A percentile compares a stretch with the other conserved stretches of the same genome.
Evolutionary conservation across 306 rosid genomes (phyloP).

Genomic region (Lathyrus aphaca): DNA sequence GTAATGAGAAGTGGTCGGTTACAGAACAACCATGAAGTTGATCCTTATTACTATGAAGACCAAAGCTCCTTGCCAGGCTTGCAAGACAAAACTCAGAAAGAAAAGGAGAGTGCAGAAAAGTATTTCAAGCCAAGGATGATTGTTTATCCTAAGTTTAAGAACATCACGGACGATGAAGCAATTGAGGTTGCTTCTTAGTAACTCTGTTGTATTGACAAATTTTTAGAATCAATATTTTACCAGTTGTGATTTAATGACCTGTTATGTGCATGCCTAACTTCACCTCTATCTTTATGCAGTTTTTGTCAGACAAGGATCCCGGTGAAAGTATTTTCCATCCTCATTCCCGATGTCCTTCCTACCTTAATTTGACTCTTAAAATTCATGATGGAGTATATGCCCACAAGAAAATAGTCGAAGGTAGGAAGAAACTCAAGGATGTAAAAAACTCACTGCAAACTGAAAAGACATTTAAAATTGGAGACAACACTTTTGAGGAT

Average conservation of each 20-base stretch:
- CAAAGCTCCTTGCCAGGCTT: constrained; percentile 74
- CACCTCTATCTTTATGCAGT: constrained; percentile 50
- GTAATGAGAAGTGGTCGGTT: constrained; percentile 82
- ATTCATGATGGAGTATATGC: constrained; percentile 94
- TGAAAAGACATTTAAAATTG: constrained; percentile 93
- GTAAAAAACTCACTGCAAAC: constrained; percentile 80
- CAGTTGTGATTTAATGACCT: constrained; percentile 15
- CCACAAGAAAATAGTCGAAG: constrained; percentile 93
- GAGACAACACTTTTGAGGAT: constrained; percentile 98
- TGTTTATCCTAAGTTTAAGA: constrained; percentile 95
- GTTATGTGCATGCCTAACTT: constrained; percentile 13
- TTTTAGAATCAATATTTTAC: constrained; percentile 9
- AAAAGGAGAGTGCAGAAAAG: constrained; percentile 87
- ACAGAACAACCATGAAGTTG: constrained; percentile 56
- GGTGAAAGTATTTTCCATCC: constrained; percentile 97
- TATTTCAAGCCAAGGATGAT: constrained; percentile 98
- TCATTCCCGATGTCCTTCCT: constrained; percentile 93
- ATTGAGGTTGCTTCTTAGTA: constrained; percentile 64
- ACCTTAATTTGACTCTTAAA: constrained; percentile 86
- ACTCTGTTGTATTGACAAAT: constrained; percentile 14
- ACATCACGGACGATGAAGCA: constrained; percentile 94
- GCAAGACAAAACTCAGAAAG: constrained; percentile 85
- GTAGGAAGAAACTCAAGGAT: constrained; percentile 97
- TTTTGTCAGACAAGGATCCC: constrained; percentile 90
- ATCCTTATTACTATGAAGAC: constrained; percentile 85